Evolutionary conservation across 164 flowering plant species (phyloP).

Genomic region (Nelumbo lutea): DNA sequence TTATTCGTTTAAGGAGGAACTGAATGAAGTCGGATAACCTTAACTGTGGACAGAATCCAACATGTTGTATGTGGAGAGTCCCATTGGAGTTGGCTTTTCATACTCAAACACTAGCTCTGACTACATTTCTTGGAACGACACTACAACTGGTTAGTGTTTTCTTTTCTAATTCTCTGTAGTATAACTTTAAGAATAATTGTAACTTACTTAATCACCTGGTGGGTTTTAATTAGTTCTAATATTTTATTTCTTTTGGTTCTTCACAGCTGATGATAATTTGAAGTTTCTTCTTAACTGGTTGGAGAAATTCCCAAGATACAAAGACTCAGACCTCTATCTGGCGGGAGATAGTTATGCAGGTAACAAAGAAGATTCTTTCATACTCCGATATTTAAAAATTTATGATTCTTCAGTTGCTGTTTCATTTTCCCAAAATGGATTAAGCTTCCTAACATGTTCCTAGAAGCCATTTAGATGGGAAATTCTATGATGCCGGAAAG

Average conservation of each 20-base stretch:
- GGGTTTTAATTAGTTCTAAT: background rate
- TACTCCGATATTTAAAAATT: no score
- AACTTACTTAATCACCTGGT: no score
- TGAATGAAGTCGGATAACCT: background rate
- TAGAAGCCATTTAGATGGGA: no score
- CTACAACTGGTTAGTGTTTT: constrained; percentile 24
- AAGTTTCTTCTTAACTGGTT: constrained; percentile 17
- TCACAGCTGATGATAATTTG: constrained; percentile 17
- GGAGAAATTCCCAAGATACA: constrained; percentile 14
- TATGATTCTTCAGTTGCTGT: no score
- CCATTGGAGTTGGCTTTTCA: constrained; percentile 51
- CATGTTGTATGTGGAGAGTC: constrained; percentile 43
- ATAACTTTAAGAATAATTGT: no score
- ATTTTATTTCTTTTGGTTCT: background rate
- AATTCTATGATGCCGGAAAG: no score
- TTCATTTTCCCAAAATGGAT: no score
- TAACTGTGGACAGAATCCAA: constrained; percentile 29
- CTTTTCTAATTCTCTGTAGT: background rate
- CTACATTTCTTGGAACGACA: constrained; percentile 36
- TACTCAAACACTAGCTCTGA: constrained; percentile 40
- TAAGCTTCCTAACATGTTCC: no score
- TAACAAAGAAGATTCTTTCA: background rate
- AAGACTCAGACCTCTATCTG: constrained; percentile 17
- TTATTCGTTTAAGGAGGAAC: no score
- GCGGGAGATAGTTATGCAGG: constrained; percentile 25